A percentile compares a stretch with the other conserved stretches of the same genome.
These are phyloP conservation scores for Penicillium roqueforti DNA, from an alignment of 495 filamentous ascomycete species.

Conservation along the genomic window DNA sequence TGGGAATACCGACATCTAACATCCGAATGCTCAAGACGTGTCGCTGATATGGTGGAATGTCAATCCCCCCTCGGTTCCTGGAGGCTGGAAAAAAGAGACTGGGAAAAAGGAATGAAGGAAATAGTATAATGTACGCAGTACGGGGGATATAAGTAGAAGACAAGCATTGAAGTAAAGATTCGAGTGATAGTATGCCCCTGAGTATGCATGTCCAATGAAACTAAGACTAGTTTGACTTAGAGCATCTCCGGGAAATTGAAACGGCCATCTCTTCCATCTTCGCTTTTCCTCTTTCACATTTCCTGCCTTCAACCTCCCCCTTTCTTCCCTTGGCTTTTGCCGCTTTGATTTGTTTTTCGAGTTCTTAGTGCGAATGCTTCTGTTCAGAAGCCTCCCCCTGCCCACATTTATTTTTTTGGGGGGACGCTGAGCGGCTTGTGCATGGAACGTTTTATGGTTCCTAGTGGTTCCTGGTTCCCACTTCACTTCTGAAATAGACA, in stretches of 20 bases:
- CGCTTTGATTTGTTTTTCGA: conserved; percentile 8
- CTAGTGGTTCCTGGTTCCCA: conserved; percentile 28
- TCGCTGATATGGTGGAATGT: conserved; percentile 1
- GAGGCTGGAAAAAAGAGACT: conserved; percentile 7
- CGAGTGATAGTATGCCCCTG: conserved; percentile 18
- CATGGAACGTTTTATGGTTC: conserved; percentile 25
- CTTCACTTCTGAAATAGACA: conserved; percentile 28
- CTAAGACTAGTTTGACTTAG: conserved; percentile 27
- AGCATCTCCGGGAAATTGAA: conserved; percentile 28
- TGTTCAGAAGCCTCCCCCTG: conserved; percentile 11
- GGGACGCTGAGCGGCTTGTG: conserved; percentile 21
- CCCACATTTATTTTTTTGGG: conserved; percentile 14
- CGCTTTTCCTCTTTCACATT: conserved; percentile 14
- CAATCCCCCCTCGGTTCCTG: not conserved
- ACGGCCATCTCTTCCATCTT: conserved; percentile 6
- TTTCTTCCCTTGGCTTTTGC: conserved; percentile 8
- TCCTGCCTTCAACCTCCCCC: conserved; percentile 10
- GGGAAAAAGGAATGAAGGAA: not conserved
- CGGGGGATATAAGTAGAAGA: not conserved
- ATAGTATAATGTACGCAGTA: not conserved
- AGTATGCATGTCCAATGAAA: conserved; percentile 19
- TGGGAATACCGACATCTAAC: not conserved
- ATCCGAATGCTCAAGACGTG: not conserved
- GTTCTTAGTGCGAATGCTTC: conserved; percentile 7
- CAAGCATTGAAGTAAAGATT: conserved; percentile 1